A percentile compares a stretch with the other conserved stretches of the same genome.
phyloP scores from a whole-genome alignment of 106 monocot genomes.

The Phalaenopsis equestris region DNA sequence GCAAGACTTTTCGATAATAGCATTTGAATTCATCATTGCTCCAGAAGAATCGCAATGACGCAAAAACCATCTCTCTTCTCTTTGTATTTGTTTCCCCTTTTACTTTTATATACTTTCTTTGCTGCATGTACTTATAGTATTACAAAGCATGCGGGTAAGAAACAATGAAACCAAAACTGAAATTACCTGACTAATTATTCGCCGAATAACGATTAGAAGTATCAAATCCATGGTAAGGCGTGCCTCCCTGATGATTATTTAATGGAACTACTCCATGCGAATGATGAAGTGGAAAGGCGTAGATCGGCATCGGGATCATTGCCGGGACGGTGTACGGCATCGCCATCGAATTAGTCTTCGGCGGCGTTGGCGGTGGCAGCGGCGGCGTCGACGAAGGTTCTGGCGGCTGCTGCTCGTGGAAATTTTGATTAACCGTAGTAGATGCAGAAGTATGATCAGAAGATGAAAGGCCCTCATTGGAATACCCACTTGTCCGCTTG shows the following conservation, averaged over 20 bases:
- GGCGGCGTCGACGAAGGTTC: too few species aligned
- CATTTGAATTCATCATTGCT: background rate
- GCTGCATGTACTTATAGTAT: slow-evolving; percentile 10
- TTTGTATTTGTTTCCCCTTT: background rate
- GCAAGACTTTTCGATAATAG: background rate
- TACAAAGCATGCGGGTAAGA: slow-evolving; percentile 14
- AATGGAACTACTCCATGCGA: slow-evolving; percentile 25
- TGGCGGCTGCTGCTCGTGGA: slow-evolving; percentile 7
- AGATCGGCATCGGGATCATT: slow-evolving; percentile 31
- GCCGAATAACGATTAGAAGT: slow-evolving; percentile 18
- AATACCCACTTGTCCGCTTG: slow-evolving; percentile 23
- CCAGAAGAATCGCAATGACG: background rate
- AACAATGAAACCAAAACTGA: slow-evolving; percentile 22
- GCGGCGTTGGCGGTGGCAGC: slow-evolving; percentile 13
- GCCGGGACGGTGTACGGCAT: slow-evolving; percentile 23
- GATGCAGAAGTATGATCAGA: slow-evolving; percentile 34
- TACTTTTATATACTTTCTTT: background rate
- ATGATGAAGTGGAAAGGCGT: slow-evolving; percentile 15
- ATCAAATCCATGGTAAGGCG: slow-evolving; percentile 20
- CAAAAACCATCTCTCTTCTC: background rate
- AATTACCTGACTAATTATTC: slow-evolving; percentile 22
- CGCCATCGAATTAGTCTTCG: slow-evolving; percentile 6
- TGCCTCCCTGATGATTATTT: slow-evolving; percentile 14
- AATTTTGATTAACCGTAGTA: slow-evolving; percentile 21
- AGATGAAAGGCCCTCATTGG: slow-evolving; percentile 22